phyloP scores from a whole-genome alignment of 2,329 filamentous ascomycete species.

The Hypoxylon sp. region DNA sequence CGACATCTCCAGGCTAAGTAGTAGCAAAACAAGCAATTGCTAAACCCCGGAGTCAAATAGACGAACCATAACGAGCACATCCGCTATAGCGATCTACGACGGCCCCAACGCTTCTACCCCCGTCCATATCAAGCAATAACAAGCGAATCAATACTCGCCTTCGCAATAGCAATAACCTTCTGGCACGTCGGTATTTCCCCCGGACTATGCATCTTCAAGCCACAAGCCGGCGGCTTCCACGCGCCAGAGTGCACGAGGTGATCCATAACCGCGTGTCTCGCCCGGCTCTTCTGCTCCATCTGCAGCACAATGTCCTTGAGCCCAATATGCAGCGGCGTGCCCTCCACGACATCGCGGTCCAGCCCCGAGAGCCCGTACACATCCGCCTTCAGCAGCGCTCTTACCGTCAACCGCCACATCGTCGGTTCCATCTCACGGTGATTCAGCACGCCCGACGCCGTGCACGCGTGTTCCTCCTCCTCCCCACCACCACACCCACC shows the following conservation, averaged over 20 bases:
- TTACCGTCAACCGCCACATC: slow-evolving; percentile 68
- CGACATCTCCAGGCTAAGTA: no score
- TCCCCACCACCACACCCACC: background rate
- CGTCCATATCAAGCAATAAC: slow-evolving; percentile 63
- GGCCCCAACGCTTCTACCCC: background rate
- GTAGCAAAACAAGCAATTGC: no score
- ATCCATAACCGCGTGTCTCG: slow-evolving; percentile 67
- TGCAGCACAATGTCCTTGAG: slow-evolving; percentile 68
- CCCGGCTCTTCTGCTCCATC: slow-evolving; percentile 66
- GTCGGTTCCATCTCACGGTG: slow-evolving; percentile 65
- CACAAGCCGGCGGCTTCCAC: slow-evolving; percentile 49
- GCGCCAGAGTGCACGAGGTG: slow-evolving; percentile 59
- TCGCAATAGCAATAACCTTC: slow-evolving; percentile 68
- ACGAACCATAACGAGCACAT: no score
- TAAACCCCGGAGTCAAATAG: no score
- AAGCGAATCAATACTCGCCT: slow-evolving; percentile 67
- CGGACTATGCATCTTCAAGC: slow-evolving; percentile 50
- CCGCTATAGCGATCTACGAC: background rate
- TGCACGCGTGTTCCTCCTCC: no score
- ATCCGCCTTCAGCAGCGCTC: slow-evolving; percentile 69
- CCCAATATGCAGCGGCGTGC: slow-evolving; percentile 59
- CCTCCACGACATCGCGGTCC: slow-evolving; percentile 36
- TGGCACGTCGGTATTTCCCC: slow-evolving; percentile 63
- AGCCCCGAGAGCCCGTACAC: slow-evolving; percentile 65
- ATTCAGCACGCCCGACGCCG: slow-evolving; percentile 55